These are phyloP conservation scores for Aureobasidium mangrovei DNA, from an alignment of 2,329 filamentous ascomycete genomes.

Conservation along the genomic window DNA sequence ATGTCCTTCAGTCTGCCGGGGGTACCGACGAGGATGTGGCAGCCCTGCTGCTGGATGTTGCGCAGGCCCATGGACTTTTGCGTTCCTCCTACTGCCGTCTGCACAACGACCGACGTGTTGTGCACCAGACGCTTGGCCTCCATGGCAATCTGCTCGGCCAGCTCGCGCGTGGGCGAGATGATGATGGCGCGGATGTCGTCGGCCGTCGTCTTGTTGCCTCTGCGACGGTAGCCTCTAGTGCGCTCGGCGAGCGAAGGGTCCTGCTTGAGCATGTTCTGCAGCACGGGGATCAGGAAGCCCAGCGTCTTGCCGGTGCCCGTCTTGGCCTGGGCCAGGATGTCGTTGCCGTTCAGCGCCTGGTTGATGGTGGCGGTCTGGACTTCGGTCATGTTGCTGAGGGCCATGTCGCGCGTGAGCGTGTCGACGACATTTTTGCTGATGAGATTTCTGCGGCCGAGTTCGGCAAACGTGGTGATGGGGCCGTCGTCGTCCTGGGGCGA, in stretches of 20 bases:
- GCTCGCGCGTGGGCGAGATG: constrained; percentile 54
- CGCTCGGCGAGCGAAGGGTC: constrained; percentile 53
- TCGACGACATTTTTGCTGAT: constrained; percentile 58
- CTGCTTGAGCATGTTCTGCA: constrained; percentile 65
- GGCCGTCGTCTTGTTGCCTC: constrained; percentile 26
- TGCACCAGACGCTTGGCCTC: constrained; percentile 63
- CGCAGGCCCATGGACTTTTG: constrained; percentile 61
- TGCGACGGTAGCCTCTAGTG: constrained; percentile 1
- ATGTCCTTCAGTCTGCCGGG: constrained; percentile 82
- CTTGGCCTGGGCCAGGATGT: constrained; percentile 86
- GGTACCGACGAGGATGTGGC: constrained; percentile 83
- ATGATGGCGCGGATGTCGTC: constrained; percentile 51
- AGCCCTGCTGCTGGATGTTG: constrained; percentile 63
- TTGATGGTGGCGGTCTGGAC: constrained; percentile 81
- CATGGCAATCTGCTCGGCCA: constrained; percentile 55
- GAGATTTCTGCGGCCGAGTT: constrained; percentile 36
- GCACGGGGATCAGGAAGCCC: constrained; percentile 77
- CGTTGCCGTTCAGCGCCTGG: constrained; percentile 66
- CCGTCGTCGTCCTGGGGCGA: constrained; percentile 13
- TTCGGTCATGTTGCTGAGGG: constrained; percentile 79
- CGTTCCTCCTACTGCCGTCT: constrained; percentile 86
- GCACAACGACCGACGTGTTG: constrained; percentile 58
- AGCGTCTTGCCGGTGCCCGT: constrained; percentile 96
- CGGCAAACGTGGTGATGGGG: constrained; percentile 33
- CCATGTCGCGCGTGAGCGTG: constrained; percentile 63